Base-by-base conservation (phyloP, 805 yeast genomes). In the Soucietia sequanensis region DNA sequence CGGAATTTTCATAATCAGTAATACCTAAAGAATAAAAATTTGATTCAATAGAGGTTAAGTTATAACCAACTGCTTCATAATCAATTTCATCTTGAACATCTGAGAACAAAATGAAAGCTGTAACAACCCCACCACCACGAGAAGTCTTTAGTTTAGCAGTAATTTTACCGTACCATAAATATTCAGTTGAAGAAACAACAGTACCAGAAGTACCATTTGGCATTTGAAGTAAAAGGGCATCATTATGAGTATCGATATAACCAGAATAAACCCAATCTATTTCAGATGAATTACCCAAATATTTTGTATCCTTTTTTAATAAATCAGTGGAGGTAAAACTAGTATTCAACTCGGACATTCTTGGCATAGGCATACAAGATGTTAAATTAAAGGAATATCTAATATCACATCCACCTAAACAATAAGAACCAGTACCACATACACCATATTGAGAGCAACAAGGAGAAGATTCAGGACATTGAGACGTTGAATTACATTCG, bases 1-100 rank as follows among this genome's bases (percentile, higher is more conserved):
- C 52, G 44, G 77, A 71, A 57, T 84, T 83, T 22, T 80, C 70
- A 60, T 79, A 85, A 68, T 85, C 76, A 53, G 80, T 67, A 21
- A 67, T 59, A 58, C 91, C 96, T 56, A 83, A 80, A 58, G 76
- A 80, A 68, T 85, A 90, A 71, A 56, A 89, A 64, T 90, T 90
- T 18, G 89, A 69, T 70, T 90, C 90, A 2, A 80, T 85, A 15
- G 61, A 56, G 21, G 72, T 70, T 51, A 85, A 61, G 52, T 84
- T 77, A 51, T 75, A 75, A 39, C 98, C 98, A 43, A 88, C 82
- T 47, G 80, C 82, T 67, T 90, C 96, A 54, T 63, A 80, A 74
- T 90, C 97, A 50, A 89, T 75, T 72, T 90, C 97, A 68, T 89
- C 97, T 70, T 85, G 80, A 27, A 82, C 87, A 55, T 85, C 84